These are phyloP conservation scores for Dendrocalamus sinicus DNA, from an alignment of 176 grass and related monocot genomes.

Conservation along the genomic window DNA sequence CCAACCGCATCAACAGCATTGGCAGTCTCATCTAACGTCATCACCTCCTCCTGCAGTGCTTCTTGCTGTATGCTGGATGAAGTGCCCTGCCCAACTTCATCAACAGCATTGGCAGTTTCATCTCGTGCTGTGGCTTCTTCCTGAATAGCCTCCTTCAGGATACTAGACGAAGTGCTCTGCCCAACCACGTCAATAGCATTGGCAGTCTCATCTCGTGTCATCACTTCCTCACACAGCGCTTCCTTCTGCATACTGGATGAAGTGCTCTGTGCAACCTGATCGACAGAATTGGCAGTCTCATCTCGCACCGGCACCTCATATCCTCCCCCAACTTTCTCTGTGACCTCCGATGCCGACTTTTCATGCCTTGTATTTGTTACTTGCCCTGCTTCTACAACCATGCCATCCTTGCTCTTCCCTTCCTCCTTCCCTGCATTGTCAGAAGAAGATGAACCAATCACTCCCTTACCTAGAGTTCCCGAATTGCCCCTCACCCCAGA, in stretches of 20 bases:
- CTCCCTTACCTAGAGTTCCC: slow-evolving; percentile 18
- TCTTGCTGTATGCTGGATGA: slow-evolving; percentile 25
- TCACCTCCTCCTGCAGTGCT: not conserved
- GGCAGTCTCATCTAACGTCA: not conserved
- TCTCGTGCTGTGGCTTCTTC: slow-evolving; percentile 24
- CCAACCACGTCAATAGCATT: slow-evolving; percentile 8
- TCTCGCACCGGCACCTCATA: slow-evolving; percentile 13
- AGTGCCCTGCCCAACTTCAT: slow-evolving; percentile 13
- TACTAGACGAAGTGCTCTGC: slow-evolving; percentile 27
- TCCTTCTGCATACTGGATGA: slow-evolving; percentile 2
- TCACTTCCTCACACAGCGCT: not conserved
- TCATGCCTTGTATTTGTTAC: not conserved
- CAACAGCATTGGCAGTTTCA: slow-evolving; percentile 14
- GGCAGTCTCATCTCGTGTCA: not conserved
- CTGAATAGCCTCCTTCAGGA: slow-evolving; percentile 24
- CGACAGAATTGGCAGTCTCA: slow-evolving; percentile 32
- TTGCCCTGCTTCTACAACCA: slow-evolving; percentile 25
- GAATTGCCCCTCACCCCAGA: slow-evolving; percentile 11
- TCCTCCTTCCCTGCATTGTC: slow-evolving; percentile 35
- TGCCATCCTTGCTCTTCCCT: slow-evolving; percentile 7
- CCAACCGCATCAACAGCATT: slow-evolving; percentile 3
- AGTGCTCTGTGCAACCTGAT: slow-evolving; percentile 32
- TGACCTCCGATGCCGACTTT: not conserved
- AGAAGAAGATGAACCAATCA: not conserved
- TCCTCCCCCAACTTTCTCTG: not conserved